Conservation (phyloP, 1,284 basidiomycete species). For the Apiotrichum akiyoshidainum region DNA sequence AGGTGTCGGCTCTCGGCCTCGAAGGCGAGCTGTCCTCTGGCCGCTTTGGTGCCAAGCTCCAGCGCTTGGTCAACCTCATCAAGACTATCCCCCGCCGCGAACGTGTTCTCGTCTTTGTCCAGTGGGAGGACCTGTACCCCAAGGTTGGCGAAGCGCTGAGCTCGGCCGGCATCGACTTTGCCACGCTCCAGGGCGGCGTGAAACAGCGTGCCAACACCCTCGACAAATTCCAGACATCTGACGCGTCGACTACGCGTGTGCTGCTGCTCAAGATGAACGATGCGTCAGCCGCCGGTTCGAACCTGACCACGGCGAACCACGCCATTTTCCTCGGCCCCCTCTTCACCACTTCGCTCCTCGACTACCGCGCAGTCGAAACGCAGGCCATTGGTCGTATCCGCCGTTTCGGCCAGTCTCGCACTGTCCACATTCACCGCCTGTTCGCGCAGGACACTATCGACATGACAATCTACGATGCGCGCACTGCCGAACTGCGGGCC, state of each 20-base stretch:
- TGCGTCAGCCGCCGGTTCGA: slow-evolving; percentile 87
- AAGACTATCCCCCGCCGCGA: slow-evolving; percentile 73
- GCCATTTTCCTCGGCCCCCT: slow-evolving; percentile 91
- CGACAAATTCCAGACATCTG: slow-evolving; percentile 70
- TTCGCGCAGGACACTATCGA: slow-evolving; percentile 81
- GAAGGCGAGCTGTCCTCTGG: slow-evolving; percentile 75
- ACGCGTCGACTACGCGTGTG: slow-evolving; percentile 58
- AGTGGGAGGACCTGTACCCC: slow-evolving; percentile 86
- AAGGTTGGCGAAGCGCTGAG: slow-evolving; percentile 81
- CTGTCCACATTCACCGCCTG: slow-evolving; percentile 76
- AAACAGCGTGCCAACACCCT: slow-evolving; percentile 72
- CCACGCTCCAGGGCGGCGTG: slow-evolving; percentile 78
- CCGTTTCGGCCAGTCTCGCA: slow-evolving; percentile 77
- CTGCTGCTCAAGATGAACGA: slow-evolving; percentile 87
- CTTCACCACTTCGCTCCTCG: slow-evolving; percentile 70
- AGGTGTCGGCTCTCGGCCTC: slow-evolving; percentile 73
- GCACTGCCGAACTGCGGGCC: slow-evolving; percentile 26
- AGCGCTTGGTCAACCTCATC: slow-evolving; percentile 76
- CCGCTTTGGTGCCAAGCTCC: slow-evolving; percentile 82
- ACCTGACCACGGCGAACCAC: slow-evolving; percentile 88
- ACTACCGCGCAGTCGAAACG: slow-evolving; percentile 80
- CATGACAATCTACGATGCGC: slow-evolving; percentile 59
- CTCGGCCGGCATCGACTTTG: slow-evolving; percentile 68
- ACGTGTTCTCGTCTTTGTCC: slow-evolving; percentile 84
- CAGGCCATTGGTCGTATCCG: slow-evolving; percentile 86